phyloP scores from a whole-genome alignment of 1,284 basidiomycete genomes.

The Leucocoprinus gongylophorus region DNA sequence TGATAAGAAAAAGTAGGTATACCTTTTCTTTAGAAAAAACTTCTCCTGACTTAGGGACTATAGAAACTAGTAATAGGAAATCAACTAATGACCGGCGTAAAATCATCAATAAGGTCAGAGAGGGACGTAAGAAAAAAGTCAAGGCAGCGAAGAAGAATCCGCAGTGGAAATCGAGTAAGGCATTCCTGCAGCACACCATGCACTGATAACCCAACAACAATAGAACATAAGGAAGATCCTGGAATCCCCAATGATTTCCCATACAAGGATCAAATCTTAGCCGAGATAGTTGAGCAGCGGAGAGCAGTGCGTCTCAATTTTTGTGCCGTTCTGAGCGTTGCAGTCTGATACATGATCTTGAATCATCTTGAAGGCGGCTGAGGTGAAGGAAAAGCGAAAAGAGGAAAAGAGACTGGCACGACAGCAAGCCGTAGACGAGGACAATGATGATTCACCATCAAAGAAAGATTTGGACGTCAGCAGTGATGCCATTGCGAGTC shows the following conservation, averaged over 20 bases:
- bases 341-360: background rate
- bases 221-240: slow-evolving; percentile 67
- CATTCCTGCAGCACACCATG: background rate
- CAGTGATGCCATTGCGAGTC: slow-evolving; percentile 37
- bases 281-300: slow-evolving; percentile 81
- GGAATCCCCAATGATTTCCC: slow-evolving; percentile 98
- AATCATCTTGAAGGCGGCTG: slow-evolving; percentile 42
- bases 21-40: no score
- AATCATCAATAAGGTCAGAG: slow-evolving; percentile 74
- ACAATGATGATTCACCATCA: slow-evolving; percentile 1
- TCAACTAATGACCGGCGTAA: slow-evolving; percentile 71
- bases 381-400: slow-evolving; percentile 60
- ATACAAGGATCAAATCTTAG: slow-evolving; percentile 94
- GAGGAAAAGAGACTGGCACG: slow-evolving; percentile 48
- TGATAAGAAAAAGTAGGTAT: slow-evolving; percentile 30
- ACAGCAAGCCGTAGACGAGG: slow-evolving; percentile 13
- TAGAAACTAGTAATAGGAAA: slow-evolving; percentile 82
- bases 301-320: slow-evolving; percentile 45
- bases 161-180: slow-evolving; percentile 89
- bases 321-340: background rate
- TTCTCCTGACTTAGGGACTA: background rate
- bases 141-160: slow-evolving; percentile 79
- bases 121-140: slow-evolving; percentile 72
- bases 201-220: background rate
- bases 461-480: slow-evolving; percentile 29